Percentiles rank a stretch among this genome's conserved stretches.
phyloP scores from a whole-genome alignment of 2,329 filamentous ascomycete genomes.

The Aspergillus sp. region DNA sequence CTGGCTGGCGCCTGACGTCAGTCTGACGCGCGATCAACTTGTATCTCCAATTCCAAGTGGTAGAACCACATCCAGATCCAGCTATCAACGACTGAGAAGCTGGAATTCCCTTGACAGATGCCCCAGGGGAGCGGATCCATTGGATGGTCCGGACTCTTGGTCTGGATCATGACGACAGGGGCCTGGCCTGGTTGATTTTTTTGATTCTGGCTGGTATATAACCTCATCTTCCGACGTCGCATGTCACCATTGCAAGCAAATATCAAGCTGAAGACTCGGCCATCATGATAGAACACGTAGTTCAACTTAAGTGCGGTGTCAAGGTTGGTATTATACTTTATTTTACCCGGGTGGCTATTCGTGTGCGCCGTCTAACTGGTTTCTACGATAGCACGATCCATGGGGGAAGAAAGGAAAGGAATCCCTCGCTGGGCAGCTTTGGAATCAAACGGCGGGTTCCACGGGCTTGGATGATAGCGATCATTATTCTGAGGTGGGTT shows the following conservation, averaged over 20 bases:
- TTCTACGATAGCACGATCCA: conserved; percentile 55
- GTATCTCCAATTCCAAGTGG: not conserved
- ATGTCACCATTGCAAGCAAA: too few species aligned
- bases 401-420: conserved; percentile 70
- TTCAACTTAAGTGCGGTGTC: conserved; percentile 56
- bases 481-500: conserved; percentile 59
- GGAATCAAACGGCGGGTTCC: conserved; percentile 63
- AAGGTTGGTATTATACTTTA: conserved; percentile 38
- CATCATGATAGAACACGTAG: conserved; percentile 51
- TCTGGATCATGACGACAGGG: not conserved
- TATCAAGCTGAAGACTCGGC: not conserved
- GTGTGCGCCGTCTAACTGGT: not conserved
- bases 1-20: conserved; percentile 15
- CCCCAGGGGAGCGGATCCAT: not conserved
- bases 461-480: conserved; percentile 65
- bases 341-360: not conserved
- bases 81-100: not conserved
- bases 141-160: not conserved
- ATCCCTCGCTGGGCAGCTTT: conserved; percentile 66
- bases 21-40: conserved; percentile 7
- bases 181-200: too few species aligned
- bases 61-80: not conserved
- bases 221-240: not conserved
- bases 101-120: not conserved
- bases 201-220: not conserved